Base-by-base conservation (phyloP, 169 alveolate genomes). In the Eimeria falciformis region DNA sequence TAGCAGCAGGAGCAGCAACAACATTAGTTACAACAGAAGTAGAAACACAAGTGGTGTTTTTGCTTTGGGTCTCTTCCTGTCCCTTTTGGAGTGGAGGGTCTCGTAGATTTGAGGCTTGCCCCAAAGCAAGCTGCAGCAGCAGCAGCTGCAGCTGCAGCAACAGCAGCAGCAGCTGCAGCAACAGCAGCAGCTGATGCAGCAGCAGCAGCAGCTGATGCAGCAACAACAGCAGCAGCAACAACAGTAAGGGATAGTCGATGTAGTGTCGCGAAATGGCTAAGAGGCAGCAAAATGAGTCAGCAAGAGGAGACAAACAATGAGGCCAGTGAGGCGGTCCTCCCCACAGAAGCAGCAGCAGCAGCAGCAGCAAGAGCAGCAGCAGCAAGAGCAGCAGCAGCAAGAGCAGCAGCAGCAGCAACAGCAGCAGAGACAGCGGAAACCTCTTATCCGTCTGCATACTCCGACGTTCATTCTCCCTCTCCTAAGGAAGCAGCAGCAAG, bases 401-500 rank as follows among this genome's bases (percentile, higher is more conserved):
- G 33, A 9, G 84, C 84, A 40, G 21, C 84, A 40, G 58, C 84
- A 73, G 84, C 62, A 73, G 83, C 9, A 9, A 53, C 56, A 71
- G 84, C 50, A 73, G 55, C 62, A 37, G 9, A 6, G 5, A 53
- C 33, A 62, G 33, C 75, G n/a, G 75, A n/a, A n/a, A 2, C 73
- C 25, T 62, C 73, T 62, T 14, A 62, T 18, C 12, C 73, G 11
- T 62, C 73, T 9, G 25, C 73, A 12, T 62, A 50, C 62, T 12
- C 62, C 0, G 62, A 50, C 23, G 11, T 0, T 21, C 62, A 12
- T 50, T 50, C 62, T 12, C 23, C 23, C 23, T 21, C 62, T 50
- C 18, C 62, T 12, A 21, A 21, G 62, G 62, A 23, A 23, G 78
- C 18, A 40, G 27, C 21, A 23, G 46, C 14, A 43, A 43, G 50